Evolutionary conservation across 306 rosid species (phyloP), one percentile per base, ranked within the genome.

Genomic region (Prinsepia uniflora): DNA sequence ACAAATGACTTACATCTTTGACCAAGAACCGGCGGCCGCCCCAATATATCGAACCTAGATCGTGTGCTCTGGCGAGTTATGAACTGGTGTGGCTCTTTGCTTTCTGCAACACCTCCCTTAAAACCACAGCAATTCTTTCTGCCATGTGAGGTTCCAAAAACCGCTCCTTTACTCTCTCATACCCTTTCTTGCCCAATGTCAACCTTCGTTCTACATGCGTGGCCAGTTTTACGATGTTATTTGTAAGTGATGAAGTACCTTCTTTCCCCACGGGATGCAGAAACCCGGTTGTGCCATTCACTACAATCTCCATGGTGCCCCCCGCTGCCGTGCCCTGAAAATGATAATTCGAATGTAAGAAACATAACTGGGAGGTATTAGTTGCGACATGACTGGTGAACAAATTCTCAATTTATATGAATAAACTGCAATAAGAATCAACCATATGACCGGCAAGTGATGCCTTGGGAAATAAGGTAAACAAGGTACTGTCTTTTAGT

Each of bases 241-340:
- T 76, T 40, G 90, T 90, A 20, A 90, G 97, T 17, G 94, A 83
- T 12, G 69, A 54, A 72, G 81, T 86, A 2, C 96, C 96, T 77
- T 72, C 94, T 86, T 90, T 93, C 52, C 90, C 92, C 58, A 60
- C 78, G 34, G 98, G 88, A 82, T 94, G 97, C 80, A 90, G 84
- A 10, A 89, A 78, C 20, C 98, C 97, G 0, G 97, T 89, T 17
- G 96, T 78, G 44, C 92, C 95, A 77, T 90, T 84, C 76, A 79
- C 90, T 76, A 90, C 94, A 47, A 94, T 94, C 84, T 90, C 97
- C 90, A 83, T 87, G 12, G 98, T 90, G 30, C 97, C 96, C 68
- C 97, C 97, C 63, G 97, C 98, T 4, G 94, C 96, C 17, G 95
- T 90, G 61, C 97, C 98, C 98, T 87, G 81, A 6, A 34, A 62